Percentiles rank a stretch among this genome's conserved stretches.
Conservation (phyloP, 202 grass and related monocot genomes). For the Zoysia matrella region DNA sequence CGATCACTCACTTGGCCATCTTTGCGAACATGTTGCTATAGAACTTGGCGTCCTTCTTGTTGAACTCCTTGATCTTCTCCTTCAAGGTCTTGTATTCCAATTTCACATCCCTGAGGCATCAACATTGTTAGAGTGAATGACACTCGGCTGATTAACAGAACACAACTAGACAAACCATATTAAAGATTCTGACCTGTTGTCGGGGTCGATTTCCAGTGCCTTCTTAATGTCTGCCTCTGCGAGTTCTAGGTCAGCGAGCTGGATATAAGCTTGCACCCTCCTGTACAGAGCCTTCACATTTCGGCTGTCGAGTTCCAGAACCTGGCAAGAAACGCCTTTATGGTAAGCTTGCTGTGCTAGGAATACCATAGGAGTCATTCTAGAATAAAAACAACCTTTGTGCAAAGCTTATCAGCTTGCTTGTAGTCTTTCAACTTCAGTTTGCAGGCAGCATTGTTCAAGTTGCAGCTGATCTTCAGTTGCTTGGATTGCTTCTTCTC, state of each 20-base stretch:
- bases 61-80: constrained; percentile 91
- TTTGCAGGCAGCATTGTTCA: too few relatives aligned
- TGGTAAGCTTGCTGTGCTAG: not conserved
- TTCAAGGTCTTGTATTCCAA: constrained; percentile 63
- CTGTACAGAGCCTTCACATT: too few relatives aligned
- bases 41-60: constrained; percentile 93
- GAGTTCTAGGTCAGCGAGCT: too few relatives aligned
- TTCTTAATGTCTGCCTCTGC: too few relatives aligned
- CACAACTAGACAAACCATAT: too few relatives aligned
- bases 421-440: too few relatives aligned
- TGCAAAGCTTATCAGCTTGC: too few relatives aligned
- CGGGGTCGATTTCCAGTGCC: too few relatives aligned
- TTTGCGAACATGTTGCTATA: constrained; percentile 97
- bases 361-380: not conserved
- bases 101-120: constrained; percentile 7
- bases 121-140: not conserved
- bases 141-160: not conserved
- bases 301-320: constrained; percentile 19
- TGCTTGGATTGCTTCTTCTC: too few relatives aligned
- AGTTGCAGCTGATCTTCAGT: too few relatives aligned
- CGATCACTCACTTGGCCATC: constrained; percentile 58
- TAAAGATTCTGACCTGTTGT: too few relatives aligned
- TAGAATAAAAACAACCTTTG: constrained; percentile 48
- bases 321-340: constrained; percentile 51
- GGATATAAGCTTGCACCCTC: too few relatives aligned